Conservation (phyloP, 768 basidiomycete genomes). For the Nidularia pulvinata region DNA sequence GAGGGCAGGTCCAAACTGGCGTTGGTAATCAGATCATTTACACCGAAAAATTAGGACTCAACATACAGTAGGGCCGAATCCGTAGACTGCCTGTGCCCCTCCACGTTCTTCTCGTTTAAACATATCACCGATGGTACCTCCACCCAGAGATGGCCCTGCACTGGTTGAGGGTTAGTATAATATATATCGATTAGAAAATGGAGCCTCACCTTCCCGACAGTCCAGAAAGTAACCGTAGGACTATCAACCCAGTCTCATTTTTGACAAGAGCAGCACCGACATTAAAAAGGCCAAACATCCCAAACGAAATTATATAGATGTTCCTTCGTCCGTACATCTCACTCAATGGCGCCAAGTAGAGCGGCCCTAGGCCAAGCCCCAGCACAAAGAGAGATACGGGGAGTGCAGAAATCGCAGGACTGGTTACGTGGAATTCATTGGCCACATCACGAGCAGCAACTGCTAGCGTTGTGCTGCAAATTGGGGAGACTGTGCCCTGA, state of each 20-base stretch:
- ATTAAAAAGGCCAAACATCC: not conserved
- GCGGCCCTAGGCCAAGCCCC: not conserved
- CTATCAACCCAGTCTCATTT: not conserved
- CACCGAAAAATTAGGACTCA: not conserved
- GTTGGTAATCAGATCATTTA: not conserved
- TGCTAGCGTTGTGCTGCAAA: too few species aligned
- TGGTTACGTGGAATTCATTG: not conserved
- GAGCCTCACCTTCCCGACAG: not conserved
- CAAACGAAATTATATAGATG: not conserved
- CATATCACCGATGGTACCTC: not conserved
- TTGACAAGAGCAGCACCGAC: not conserved
- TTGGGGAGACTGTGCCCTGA: too few species aligned
- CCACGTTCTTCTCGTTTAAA: not conserved
- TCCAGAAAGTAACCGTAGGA: not conserved
- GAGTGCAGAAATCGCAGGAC: too few species aligned
- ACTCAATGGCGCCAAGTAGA: not conserved
- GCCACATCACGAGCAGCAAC: too few species aligned
- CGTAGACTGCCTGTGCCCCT: not conserved
- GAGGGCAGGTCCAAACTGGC: not conserved
- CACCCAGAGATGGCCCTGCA: not conserved
- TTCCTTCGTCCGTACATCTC: not conserved
- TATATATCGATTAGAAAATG: not conserved
- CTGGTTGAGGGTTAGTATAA: not conserved
- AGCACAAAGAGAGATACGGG: too few species aligned
- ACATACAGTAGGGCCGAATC: not conserved